phyloP scores from a whole-genome alignment of 495 filamentous ascomycete species.

The Letharia lupina region DNA sequence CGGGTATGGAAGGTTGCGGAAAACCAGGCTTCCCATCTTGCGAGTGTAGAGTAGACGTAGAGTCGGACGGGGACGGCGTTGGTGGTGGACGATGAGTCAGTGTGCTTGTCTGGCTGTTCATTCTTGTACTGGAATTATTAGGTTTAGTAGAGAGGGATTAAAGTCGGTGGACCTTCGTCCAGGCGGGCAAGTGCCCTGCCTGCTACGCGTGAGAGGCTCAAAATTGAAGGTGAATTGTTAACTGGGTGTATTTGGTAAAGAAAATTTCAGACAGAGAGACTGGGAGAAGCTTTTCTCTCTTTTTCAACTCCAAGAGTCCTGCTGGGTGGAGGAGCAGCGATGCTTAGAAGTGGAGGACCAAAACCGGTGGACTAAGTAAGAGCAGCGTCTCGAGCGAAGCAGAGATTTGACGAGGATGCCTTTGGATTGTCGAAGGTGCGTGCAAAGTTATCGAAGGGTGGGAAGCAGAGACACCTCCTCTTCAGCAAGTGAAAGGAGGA shows the following conservation, averaged over 20 bases:
- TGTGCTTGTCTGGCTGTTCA: constrained; percentile 23
- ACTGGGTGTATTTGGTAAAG: background rate
- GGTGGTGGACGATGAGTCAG: constrained; percentile 19
- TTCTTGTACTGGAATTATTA: constrained; percentile 12
- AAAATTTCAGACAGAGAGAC: background rate
- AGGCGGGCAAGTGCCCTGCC: constrained; percentile 23
- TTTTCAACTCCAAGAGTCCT: background rate
- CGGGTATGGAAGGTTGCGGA: constrained; percentile 17
- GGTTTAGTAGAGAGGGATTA: background rate
- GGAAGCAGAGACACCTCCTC: background rate
- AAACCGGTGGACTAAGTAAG: background rate
- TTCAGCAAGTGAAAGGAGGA: background rate
- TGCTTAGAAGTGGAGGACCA: constrained; percentile 9
- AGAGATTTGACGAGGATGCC: background rate
- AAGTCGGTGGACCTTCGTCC: constrained; percentile 15
- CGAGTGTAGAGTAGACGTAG: constrained; percentile 23
- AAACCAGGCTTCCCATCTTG: constrained; percentile 21
- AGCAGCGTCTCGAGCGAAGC: constrained; percentile 4
- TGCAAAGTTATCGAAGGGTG: background rate
- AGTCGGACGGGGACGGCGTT: constrained; percentile 24
- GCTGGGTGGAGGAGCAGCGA: background rate
- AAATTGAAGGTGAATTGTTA: background rate
- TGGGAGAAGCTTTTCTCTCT: background rate
- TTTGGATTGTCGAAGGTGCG: background rate
- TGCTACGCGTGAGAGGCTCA: constrained; percentile 12